Evolutionary conservation across 768 basidiomycete species (phyloP).

Genomic region (Lentinula sp.): DNA sequence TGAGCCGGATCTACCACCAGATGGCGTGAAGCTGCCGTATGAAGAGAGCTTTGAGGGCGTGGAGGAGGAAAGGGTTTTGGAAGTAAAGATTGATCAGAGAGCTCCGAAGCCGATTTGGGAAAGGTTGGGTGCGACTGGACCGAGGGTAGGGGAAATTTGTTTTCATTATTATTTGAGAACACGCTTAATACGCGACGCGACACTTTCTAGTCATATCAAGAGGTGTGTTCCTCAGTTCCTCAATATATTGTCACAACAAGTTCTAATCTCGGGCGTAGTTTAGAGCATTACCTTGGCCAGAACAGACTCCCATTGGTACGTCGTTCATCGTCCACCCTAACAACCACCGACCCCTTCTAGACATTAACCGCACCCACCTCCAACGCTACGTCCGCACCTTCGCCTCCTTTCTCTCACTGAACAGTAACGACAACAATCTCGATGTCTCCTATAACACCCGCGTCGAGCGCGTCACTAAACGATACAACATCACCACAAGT

Average conservation of each 20-base stretch:
- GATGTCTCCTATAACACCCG: constrained; percentile 39
- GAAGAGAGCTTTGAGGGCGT: constrained; percentile 18
- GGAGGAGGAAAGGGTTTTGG: constrained; percentile 11
- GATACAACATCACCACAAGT: constrained; percentile 11
- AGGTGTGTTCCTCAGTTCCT: not conserved
- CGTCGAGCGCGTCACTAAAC: constrained; percentile 39
- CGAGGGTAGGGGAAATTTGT: constrained; percentile 19
- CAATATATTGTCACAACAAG: not conserved
- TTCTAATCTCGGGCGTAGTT: constrained; percentile 15
- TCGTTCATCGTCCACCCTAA: not conserved
- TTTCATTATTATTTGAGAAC: not conserved
- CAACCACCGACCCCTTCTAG: constrained; percentile 11
- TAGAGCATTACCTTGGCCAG: constrained; percentile 23
- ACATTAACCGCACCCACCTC: constrained; percentile 25
- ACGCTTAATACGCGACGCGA: too few species aligned
- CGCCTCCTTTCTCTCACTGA: constrained; percentile 34
- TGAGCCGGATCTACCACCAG: constrained; percentile 29
- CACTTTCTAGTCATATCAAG: constrained; percentile 6
- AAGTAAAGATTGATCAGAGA: constrained; percentile 22
- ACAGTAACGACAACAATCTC: constrained; percentile 34
- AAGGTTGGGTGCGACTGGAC: constrained; percentile 25
- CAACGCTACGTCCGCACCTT: constrained; percentile 34
- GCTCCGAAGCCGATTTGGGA: constrained; percentile 32
- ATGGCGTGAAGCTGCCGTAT: constrained; percentile 20
- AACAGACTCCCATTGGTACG: constrained; percentile 26